Evolutionary conservation across 139 green algal species (phyloP).

Genomic region (Prasinococcaceae sp.): DNA sequence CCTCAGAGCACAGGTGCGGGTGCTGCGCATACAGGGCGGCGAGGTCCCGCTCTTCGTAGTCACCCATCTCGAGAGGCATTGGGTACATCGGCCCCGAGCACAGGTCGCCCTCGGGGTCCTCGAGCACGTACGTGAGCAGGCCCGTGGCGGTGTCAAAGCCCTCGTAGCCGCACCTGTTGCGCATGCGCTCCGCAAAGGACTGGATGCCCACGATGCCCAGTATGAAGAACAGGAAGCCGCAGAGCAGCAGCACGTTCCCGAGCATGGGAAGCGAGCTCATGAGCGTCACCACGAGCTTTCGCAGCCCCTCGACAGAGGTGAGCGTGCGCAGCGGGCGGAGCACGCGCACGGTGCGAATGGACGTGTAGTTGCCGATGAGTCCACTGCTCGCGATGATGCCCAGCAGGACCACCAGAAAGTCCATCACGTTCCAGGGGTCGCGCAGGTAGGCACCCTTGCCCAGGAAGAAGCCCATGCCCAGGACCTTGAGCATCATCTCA

Average conservation of each 20-base stretch:
- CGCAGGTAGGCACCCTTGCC: conserved; percentile 9
- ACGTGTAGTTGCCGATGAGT: conserved; percentile 24
- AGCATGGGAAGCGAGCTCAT: conserved; percentile 50
- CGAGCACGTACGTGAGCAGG: neutral
- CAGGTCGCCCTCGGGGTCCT: conserved; percentile 1
- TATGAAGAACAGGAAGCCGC: conserved; percentile 49
- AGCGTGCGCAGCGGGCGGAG: conserved; percentile 48
- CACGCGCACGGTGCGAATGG: conserved; percentile 43
- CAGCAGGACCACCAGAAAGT: conserved; percentile 15
- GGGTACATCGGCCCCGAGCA: conserved; percentile 1
- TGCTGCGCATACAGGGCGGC: too few relatives aligned
- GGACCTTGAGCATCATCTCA: conserved; percentile 50
- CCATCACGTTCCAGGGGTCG: conserved; percentile 18
- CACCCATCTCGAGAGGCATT: conserved; percentile 1
- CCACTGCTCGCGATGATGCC: neutral
- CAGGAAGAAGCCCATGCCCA: conserved; percentile 23
- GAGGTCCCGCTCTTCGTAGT: too few relatives aligned
- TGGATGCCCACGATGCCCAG: conserved; percentile 57
- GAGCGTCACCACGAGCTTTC: conserved; percentile 44
- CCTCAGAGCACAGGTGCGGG: too few relatives aligned
- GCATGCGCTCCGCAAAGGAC: conserved; percentile 37
- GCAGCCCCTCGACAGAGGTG: conserved; percentile 13
- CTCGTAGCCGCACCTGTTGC: conserved; percentile 14
- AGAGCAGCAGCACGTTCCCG: conserved; percentile 48
- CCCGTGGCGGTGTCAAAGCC: neutral